phyloP scores from a whole-genome alignment of 176 grass and related monocot genomes.

The Cenchrus americanus region DNA sequence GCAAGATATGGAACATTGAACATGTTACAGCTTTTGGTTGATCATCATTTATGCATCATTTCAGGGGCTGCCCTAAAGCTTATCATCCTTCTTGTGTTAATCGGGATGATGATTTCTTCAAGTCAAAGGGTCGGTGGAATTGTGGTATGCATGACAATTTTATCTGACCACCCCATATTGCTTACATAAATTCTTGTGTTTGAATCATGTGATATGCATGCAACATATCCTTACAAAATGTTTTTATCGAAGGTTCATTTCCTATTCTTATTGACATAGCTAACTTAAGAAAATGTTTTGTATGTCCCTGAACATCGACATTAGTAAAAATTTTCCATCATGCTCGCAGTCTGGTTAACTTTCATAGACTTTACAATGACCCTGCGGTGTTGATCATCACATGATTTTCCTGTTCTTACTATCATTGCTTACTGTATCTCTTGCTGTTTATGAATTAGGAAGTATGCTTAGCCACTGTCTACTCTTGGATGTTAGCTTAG shows the following conservation, averaged over 20 bases:
- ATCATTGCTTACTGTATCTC: conserved; percentile 11
- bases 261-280: conserved; percentile 5
- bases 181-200: conserved; percentile 21
- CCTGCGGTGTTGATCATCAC: no score
- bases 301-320: conserved; percentile 13
- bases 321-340: neutral
- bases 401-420: neutral
- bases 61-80: conserved; percentile 91
- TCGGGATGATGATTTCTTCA: conserved; percentile 93
- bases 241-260: conserved; percentile 7
- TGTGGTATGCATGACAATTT: conserved; percentile 74
- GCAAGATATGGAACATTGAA: conserved; percentile 9
- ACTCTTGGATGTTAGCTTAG: conserved; percentile 15
- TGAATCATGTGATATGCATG: conserved; percentile 28
- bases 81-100: conserved; percentile 98
- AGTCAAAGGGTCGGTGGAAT: conserved; percentile 89
- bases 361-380: conserved; percentile 3
- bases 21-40: conserved; percentile 35
- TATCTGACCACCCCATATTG: neutral
- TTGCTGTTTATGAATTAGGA: neutral
- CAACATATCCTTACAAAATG: conserved; percentile 13
- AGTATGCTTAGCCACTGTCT: neutral
- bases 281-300: conserved; percentile 20
- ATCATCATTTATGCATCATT: conserved; percentile 42
- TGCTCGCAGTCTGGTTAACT: neutral